Conservation (phyloP, 2,329 filamentous ascomycete species). For the Microcyclosporella mali region DNA sequence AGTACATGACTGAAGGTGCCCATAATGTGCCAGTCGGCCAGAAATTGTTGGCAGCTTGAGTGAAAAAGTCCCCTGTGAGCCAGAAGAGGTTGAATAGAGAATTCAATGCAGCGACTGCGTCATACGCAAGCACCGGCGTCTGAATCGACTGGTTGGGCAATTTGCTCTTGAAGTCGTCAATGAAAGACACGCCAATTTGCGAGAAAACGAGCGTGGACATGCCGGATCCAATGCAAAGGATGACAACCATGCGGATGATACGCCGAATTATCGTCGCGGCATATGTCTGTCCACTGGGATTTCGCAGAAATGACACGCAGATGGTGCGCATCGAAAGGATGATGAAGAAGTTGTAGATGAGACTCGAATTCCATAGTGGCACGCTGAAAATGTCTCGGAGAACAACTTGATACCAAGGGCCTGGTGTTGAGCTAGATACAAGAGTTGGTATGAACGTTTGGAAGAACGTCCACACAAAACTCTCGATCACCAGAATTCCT, state of each 20-base stretch:
- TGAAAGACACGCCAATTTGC: slow-evolving; percentile 29
- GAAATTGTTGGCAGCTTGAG: slow-evolving; percentile 37
- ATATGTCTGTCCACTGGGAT: slow-evolving; percentile 31
- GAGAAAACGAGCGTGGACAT: slow-evolving; percentile 36
- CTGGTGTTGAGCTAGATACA: slow-evolving; percentile 34
- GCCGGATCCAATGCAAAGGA: slow-evolving; percentile 37
- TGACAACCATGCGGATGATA: slow-evolving; percentile 38
- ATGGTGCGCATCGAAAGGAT: slow-evolving; percentile 42
- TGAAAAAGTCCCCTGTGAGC: slow-evolving; percentile 34
- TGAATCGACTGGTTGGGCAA: slow-evolving; percentile 36
- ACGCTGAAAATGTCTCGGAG: slow-evolving; percentile 42
- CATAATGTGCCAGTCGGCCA: slow-evolving; percentile 45
- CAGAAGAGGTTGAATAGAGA: slow-evolving; percentile 45
- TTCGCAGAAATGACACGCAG: slow-evolving; percentile 38
- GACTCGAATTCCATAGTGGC: slow-evolving; percentile 41
- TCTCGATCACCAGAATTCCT: slow-evolving; percentile 39
- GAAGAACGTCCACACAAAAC: slow-evolving; percentile 43
- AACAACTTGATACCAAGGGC: slow-evolving; percentile 36
- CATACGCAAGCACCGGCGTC: slow-evolving; percentile 30
- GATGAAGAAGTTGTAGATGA: slow-evolving; percentile 44
- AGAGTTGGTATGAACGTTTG: slow-evolving; percentile 40
- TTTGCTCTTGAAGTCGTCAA: slow-evolving; percentile 33
- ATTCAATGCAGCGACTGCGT: slow-evolving; percentile 41
- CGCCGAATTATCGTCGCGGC: slow-evolving; percentile 40
- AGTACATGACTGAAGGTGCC: slow-evolving; percentile 41